Evolutionary conservation across 1,139 yeast species (phyloP).

Genomic region (Trichomonascaceae sp.): DNA sequence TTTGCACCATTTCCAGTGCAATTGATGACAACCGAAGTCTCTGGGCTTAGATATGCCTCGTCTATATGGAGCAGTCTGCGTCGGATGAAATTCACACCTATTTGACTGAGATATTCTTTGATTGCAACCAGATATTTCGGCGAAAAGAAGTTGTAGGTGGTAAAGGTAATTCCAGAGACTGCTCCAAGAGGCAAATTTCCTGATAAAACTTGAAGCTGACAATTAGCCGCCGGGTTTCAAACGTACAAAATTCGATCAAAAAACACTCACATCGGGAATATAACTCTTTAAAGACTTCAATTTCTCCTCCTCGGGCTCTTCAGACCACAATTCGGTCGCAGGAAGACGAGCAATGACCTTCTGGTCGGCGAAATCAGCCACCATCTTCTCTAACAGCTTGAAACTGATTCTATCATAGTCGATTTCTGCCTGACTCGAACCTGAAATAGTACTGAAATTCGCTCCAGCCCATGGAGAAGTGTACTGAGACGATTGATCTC

Average conservation of each 20-base stretch:
- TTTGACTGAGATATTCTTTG: constrained; percentile 36
- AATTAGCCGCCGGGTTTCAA: background rate
- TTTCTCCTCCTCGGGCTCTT: constrained; percentile 3
- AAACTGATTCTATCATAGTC: constrained; percentile 53
- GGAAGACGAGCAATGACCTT: constrained; percentile 53
- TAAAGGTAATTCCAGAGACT: constrained; percentile 47
- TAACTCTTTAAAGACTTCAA: constrained; percentile 13
- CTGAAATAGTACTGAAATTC: constrained; percentile 60
- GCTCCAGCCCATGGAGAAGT: constrained; percentile 70
- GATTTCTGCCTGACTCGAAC: constrained; percentile 47
- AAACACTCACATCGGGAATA: constrained; percentile 17
- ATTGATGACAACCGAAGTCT: constrained; percentile 50
- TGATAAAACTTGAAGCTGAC: constrained; percentile 9
- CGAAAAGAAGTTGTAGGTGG: constrained; percentile 63
- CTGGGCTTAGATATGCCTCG: constrained; percentile 40
- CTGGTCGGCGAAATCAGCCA: constrained; percentile 45
- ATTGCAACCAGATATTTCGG: constrained; percentile 50
- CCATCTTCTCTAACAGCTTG: constrained; percentile 40
- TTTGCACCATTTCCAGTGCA: constrained; percentile 65
- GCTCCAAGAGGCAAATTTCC: constrained; percentile 42
- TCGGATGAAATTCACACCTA: constrained; percentile 46
- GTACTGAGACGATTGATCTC: constrained; percentile 62
- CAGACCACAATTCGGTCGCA: constrained; percentile 41
- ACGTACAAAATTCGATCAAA: background rate
- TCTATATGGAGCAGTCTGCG: constrained; percentile 44